phyloP scores from a whole-genome alignment of 371 early-diverging fungal species.

The Parasitella parasitica region DNA sequence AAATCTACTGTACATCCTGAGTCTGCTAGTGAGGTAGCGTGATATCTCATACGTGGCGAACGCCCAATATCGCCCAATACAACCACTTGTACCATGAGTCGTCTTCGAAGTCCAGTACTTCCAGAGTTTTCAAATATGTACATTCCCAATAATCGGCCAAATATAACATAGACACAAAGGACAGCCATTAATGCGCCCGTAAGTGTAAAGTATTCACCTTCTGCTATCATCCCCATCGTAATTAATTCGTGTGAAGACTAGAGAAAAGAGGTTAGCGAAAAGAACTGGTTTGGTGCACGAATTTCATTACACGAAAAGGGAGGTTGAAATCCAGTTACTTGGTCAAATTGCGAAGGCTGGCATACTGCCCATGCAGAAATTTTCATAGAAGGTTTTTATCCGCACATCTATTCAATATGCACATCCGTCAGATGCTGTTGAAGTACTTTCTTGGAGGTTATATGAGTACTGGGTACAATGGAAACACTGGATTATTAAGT shows the following conservation, averaged over 20 bases:
- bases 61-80: constrained; percentile 92
- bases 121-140: constrained; percentile 34
- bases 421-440: too few species aligned
- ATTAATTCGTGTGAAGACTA: background rate
- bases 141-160: constrained; percentile 35
- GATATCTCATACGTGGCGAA: constrained; percentile 95
- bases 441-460: too few species aligned
- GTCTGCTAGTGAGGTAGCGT: constrained; percentile 80
- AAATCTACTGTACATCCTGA: constrained; percentile 76
- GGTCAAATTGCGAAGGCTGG: too few species aligned
- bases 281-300: background rate
- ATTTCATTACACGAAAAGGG: background rate
- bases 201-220: constrained; percentile 11
- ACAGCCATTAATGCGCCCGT: constrained; percentile 40
- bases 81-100: constrained; percentile 59
- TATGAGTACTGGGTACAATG: too few species aligned
- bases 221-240: background rate
- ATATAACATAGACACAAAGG: constrained; percentile 39
- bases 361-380: too few species aligned
- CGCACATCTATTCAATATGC: too few species aligned
- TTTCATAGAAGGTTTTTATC: too few species aligned
- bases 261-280: too few species aligned
- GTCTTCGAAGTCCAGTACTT: constrained; percentile 20
- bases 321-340: background rate
- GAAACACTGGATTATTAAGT: too few species aligned